phyloP scores from a whole-genome alignment of 2,329 filamentous ascomycete genomes.

The Epichloe brachyelytri region DNA sequence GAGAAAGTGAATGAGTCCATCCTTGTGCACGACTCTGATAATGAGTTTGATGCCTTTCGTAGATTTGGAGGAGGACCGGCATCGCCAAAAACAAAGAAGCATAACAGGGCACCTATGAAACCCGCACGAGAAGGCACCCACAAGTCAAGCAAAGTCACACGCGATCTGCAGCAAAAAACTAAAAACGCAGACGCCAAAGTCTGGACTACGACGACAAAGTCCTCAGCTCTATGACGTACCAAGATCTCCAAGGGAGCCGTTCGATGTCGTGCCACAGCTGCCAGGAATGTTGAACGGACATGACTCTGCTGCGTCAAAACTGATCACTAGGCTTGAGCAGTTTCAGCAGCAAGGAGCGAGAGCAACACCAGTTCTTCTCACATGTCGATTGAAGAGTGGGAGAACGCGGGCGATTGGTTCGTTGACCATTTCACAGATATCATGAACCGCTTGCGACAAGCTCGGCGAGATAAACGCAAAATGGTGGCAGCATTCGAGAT shows the following conservation, averaged over 20 bases:
- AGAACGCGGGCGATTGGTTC: slow-evolving; percentile 48
- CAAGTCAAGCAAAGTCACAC: slow-evolving; percentile 10
- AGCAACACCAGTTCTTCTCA: slow-evolving; percentile 38
- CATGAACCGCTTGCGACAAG: slow-evolving; percentile 33
- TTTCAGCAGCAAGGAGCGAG: slow-evolving; percentile 32
- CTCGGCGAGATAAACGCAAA: slow-evolving; percentile 35
- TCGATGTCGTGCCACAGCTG: slow-evolving; percentile 40
- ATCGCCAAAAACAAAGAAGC: slow-evolving; percentile 13
- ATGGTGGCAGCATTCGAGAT: slow-evolving; percentile 38
- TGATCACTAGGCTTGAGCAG: slow-evolving; percentile 36
- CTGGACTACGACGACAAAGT: slow-evolving; percentile 45
- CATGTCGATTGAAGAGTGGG: slow-evolving; percentile 45
- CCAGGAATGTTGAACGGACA: slow-evolving; percentile 21
- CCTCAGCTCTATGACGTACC: slow-evolving; percentile 40
- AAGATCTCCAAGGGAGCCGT: slow-evolving; percentile 37
- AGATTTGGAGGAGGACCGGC: slow-evolving; percentile 12
- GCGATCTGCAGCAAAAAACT: slow-evolving; percentile 11
- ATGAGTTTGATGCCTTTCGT: slow-evolving; percentile 12
- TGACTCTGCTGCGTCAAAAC: slow-evolving; percentile 24
- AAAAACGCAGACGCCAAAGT: slow-evolving; percentile 31
- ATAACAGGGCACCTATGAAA: slow-evolving; percentile 10
- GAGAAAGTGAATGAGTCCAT: slow-evolving; percentile 10
- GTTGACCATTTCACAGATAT: slow-evolving; percentile 38
- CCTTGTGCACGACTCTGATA: slow-evolving; percentile 12
- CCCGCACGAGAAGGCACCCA: slow-evolving; percentile 12